phyloP scores from a whole-genome alignment of 106 monocot species.

The Platanthera zijinensis region DNA sequence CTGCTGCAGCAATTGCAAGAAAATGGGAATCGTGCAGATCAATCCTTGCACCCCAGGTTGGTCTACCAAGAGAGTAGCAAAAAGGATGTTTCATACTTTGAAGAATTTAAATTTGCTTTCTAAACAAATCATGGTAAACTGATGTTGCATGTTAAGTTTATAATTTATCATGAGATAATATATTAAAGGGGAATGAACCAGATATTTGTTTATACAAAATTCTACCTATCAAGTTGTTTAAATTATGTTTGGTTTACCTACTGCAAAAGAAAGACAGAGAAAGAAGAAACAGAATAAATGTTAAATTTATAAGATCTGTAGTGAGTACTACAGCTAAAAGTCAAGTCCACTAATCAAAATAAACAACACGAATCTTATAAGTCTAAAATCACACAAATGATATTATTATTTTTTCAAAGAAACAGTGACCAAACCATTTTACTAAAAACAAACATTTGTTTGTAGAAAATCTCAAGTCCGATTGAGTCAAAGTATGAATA shows the following conservation, averaged over 20 bases:
- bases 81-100: neutral
- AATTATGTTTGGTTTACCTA: neutral
- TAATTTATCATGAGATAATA: neutral
- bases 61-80: slow-evolving; percentile 27
- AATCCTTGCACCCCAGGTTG: slow-evolving; percentile 60
- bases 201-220: neutral
- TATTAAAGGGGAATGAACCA: neutral
- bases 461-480: neutral
- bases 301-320: neutral
- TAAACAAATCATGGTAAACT: neutral
- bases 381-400: neutral
- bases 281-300: neutral
- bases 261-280: neutral
- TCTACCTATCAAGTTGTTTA: neutral
- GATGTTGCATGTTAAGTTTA: neutral
- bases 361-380: neutral
- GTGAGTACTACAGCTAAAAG: neutral
- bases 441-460: neutral
- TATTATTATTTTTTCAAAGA: neutral
- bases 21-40: slow-evolving; percentile 70
- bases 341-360: too few species aligned
- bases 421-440: neutral
- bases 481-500: neutral
- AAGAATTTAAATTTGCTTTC: neutral
- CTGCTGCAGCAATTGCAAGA: slow-evolving; percentile 69